phyloP scores from a whole-genome alignment of 495 filamentous ascomycete genomes.

The Podospora conica region DNA sequence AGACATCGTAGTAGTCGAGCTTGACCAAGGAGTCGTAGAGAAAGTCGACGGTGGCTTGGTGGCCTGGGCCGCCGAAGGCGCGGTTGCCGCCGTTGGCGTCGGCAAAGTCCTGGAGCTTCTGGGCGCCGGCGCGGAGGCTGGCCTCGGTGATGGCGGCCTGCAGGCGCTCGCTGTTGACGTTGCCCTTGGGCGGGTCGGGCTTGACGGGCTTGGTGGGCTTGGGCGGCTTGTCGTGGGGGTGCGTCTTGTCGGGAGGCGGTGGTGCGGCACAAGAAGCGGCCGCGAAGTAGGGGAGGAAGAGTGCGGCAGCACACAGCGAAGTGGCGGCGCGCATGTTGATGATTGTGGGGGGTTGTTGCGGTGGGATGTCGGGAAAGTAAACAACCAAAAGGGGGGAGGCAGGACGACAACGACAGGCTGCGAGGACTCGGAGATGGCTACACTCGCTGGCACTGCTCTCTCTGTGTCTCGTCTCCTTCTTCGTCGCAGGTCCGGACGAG shows the following conservation, averaged over 20 bases:
- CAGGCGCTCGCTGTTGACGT: slow-evolving; percentile 10
- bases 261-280: neutral
- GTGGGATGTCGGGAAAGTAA: neutral
- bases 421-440: neutral
- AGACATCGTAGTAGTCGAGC: slow-evolving; percentile 54
- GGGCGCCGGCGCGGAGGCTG: slow-evolving; percentile 37
- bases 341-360: neutral
- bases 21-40: slow-evolving; percentile 46
- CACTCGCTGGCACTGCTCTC: neutral
- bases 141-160: slow-evolving; percentile 35
- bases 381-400: neutral
- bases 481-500: neutral
- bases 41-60: slow-evolving; percentile 59
- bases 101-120: slow-evolving; percentile 41
- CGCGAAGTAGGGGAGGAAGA: neutral
- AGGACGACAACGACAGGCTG: neutral
- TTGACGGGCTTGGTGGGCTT: neutral
- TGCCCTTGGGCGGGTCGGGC: neutral
- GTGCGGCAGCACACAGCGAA: neutral
- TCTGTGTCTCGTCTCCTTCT: neutral
- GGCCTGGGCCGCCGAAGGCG: slow-evolving; percentile 54
- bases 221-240: neutral
- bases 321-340: neutral
- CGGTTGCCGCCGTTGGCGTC: slow-evolving; percentile 39
- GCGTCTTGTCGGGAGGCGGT: neutral